Conservation (phyloP, 371 early-diverging fungal genomes). For the Fennellomyces sp. region DNA sequence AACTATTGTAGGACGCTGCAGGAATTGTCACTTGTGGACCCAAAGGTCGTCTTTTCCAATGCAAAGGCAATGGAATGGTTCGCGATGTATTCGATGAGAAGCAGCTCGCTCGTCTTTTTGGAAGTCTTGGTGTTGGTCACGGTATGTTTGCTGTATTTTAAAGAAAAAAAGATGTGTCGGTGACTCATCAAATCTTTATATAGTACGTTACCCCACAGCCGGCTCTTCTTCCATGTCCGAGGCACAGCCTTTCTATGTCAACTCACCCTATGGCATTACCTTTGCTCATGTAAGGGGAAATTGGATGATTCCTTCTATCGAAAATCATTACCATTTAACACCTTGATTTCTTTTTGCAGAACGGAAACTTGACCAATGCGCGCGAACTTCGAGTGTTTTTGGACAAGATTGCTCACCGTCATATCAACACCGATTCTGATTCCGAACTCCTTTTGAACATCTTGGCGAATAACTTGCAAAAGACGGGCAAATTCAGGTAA, state of each 20-base stretch:
- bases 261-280: slow-evolving; percentile 97
- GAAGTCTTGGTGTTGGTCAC: slow-evolving; percentile 95
- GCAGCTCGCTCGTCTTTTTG: slow-evolving; percentile 77
- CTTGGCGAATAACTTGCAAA: slow-evolving; percentile 89
- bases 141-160: slow-evolving; percentile 58
- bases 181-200: slow-evolving; percentile 2
- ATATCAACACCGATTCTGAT: slow-evolving; percentile 98
- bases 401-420: slow-evolving; percentile 94
- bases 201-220: slow-evolving; percentile 97
- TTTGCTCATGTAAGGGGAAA: slow-evolving; percentile 94
- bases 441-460: slow-evolving; percentile 96
- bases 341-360: slow-evolving; percentile 52
- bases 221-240: slow-evolving; percentile 93
- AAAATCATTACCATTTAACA: too few relatives aligned
- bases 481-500: slow-evolving; percentile 91
- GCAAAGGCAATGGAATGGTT: slow-evolving; percentile 98
- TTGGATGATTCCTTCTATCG: too few relatives aligned
- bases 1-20: slow-evolving; percentile 86
- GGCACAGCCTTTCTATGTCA: slow-evolving; percentile 99
- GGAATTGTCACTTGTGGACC: slow-evolving; percentile 97
- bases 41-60: slow-evolving; percentile 95
- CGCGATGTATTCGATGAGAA: slow-evolving; percentile 90
- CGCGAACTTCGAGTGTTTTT: slow-evolving; percentile 82
- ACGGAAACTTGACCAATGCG: slow-evolving; percentile 97
- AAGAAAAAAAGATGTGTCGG: background rate